Conservation (phyloP, 2,329 filamentous ascomycete species). For the Fusarium nanum region DNA sequence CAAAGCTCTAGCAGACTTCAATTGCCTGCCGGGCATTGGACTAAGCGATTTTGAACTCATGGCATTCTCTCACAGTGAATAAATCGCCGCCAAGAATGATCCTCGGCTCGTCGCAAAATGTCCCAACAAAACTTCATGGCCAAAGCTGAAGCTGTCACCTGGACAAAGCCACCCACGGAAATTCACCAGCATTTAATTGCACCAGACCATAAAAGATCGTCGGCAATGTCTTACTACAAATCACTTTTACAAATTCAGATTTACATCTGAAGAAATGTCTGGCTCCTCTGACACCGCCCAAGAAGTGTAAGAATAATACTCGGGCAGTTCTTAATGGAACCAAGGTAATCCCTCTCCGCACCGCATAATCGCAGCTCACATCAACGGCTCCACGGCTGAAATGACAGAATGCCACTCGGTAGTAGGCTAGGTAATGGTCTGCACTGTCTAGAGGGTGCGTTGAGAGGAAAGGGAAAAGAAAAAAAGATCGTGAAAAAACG, state of each 20-base stretch:
- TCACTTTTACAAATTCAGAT: conserved; percentile 9
- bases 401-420: conserved; percentile 77
- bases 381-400: conserved; percentile 69
- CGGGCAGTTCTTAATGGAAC: conserved; percentile 70
- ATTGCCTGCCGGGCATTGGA: neutral
- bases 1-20: neutral
- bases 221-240: neutral
- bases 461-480: conserved; percentile 55
- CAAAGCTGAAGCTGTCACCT: conserved; percentile 8
- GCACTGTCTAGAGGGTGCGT: conserved; percentile 91
- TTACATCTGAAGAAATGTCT: conserved; percentile 46
- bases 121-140: conserved; percentile 18
- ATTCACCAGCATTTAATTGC: neutral
- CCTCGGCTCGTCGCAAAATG: neutral
- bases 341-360: conserved; percentile 64
- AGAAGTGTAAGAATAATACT: conserved; percentile 55
- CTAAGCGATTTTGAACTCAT: neutral
- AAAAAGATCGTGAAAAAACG: neutral
- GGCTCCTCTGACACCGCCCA: conserved; percentile 59
- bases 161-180: conserved; percentile 10
- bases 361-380: conserved; percentile 70
- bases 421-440: conserved; percentile 73
- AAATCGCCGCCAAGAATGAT: neutral
- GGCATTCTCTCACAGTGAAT: neutral
- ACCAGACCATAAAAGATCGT: neutral